Conservation (phyloP, 805 yeast species). For the Metschnikowia picachoensis region DNA sequence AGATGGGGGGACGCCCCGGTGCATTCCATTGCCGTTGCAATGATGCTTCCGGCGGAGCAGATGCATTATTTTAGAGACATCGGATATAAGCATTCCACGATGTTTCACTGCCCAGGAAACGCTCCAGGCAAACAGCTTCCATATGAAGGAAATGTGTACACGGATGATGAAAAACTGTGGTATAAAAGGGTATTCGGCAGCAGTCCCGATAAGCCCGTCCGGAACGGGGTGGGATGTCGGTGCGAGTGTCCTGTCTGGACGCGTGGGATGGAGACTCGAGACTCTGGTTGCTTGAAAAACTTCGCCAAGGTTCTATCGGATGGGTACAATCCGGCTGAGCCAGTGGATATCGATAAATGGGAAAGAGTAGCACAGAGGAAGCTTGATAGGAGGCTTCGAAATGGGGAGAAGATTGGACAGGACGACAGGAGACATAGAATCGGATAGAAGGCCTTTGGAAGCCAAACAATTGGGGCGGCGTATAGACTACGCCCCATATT, state of each 20-base stretch:
- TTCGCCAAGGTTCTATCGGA: conserved; percentile 45
- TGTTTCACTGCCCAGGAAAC: conserved; percentile 78
- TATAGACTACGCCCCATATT: too few species aligned
- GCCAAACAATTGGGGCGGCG: not conserved
- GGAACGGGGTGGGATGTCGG: conserved; percentile 72
- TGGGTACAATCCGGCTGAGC: conserved; percentile 18
- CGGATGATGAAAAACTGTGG: conserved; percentile 29
- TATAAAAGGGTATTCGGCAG: conserved; percentile 7
- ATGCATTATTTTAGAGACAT: conserved; percentile 90
- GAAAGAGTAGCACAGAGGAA: conserved; percentile 21
- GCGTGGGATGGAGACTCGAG: conserved; percentile 52
- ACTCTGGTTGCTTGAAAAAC: conserved; percentile 46
- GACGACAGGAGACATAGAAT: not conserved
- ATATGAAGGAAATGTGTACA: conserved; percentile 24
- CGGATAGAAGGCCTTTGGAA: not conserved
- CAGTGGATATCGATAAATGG: conserved; percentile 24
- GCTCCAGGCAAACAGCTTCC: conserved; percentile 32
- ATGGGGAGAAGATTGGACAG: conserved; percentile 18
- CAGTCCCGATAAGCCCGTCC: conserved; percentile 28
- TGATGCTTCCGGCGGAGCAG: conserved; percentile 64
- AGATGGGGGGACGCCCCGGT: conserved; percentile 99
- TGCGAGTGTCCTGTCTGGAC: conserved; percentile 65
- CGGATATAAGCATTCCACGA: conserved; percentile 79
- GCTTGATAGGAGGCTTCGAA: conserved; percentile 19
- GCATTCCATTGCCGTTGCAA: conserved; percentile 80